Percentiles rank a stretch among this genome's conserved stretches.
Conservation (phyloP, 371 early-diverging fungal species). For the Blakeslea trispora region DNA sequence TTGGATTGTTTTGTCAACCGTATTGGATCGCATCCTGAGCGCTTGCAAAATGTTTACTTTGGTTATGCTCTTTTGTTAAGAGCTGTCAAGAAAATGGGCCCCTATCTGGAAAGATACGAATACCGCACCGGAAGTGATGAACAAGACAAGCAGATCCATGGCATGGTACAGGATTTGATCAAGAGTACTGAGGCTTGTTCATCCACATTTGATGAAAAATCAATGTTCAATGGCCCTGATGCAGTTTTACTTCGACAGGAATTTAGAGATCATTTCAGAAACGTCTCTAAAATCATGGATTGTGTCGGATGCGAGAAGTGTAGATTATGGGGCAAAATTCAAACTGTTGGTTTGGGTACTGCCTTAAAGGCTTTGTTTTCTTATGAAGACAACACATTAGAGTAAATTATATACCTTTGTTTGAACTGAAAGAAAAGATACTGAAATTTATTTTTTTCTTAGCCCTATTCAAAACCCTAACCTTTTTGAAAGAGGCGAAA, state of each 20-base stretch:
- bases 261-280: conserved; percentile 91
- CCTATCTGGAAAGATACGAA: conserved; percentile 73
- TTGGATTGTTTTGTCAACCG: conserved; percentile 88
- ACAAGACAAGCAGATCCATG: conserved; percentile 58
- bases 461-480: conserved; percentile 54
- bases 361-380: conserved; percentile 95
- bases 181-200: conserved; percentile 64
- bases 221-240: conserved; percentile 69
- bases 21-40: conserved; percentile 87
- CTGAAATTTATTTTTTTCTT: conserved; percentile 11
- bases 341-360: conserved; percentile 84
- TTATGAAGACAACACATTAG: conserved; percentile 69
- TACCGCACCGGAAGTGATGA: conserved; percentile 63
- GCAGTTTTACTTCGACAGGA: conserved; percentile 72
- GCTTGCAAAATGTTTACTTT: conserved; percentile 94
- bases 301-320: conserved; percentile 99
- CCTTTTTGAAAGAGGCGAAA: conserved; percentile 78
- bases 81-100: conserved; percentile 80
- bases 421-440: neutral
- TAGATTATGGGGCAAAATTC: conserved; percentile 96
- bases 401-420: conserved; percentile 38
- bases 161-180: conserved; percentile 61
- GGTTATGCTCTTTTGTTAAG: conserved; percentile 84
- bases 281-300: conserved; percentile 96
- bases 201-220: conserved; percentile 85